phyloP scores from a whole-genome alignment of 768 basidiomycete genomes.

The Dioszegia aurantiaca region DNA sequence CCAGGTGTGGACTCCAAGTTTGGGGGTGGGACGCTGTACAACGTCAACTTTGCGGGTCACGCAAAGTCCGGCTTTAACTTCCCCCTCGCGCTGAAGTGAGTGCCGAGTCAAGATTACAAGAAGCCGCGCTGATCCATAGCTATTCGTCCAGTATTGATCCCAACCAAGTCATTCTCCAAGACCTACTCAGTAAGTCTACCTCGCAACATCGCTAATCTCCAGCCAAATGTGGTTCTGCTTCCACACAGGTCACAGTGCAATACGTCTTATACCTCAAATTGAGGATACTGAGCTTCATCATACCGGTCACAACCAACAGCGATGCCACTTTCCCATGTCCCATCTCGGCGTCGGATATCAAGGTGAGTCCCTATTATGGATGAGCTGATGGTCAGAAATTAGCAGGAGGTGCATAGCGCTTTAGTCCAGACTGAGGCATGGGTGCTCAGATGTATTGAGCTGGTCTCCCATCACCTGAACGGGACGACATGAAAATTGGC shows the following conservation, averaged over 20 bases:
- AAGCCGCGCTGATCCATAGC: background rate
- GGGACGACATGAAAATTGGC: too few relatives aligned
- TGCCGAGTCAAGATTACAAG: constrained; percentile 16
- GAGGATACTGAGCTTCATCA: constrained; percentile 40
- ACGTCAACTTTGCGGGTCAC: constrained; percentile 48
- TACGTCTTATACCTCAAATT: constrained; percentile 49
- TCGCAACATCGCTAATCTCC: background rate
- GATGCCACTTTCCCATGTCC: constrained; percentile 50
- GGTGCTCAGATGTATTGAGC: too few relatives aligned
- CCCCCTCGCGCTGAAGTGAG: constrained; percentile 49
- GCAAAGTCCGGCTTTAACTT: constrained; percentile 45
- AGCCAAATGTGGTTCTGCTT: constrained; percentile 46
- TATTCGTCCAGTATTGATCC: constrained; percentile 47
- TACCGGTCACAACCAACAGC: constrained; percentile 42
- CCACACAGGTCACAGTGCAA: constrained; percentile 47
- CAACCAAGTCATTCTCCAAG: constrained; percentile 43
- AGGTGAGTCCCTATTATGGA: constrained; percentile 23
- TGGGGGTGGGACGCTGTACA: constrained; percentile 47
- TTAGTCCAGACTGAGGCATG: too few relatives aligned
- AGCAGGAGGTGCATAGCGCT: constrained; percentile 8
- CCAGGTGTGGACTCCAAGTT: constrained; percentile 39
- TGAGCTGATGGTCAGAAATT: constrained; percentile 6
- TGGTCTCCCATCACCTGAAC: too few relatives aligned
- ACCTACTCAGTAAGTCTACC: constrained; percentile 46
- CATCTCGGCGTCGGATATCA: constrained; percentile 38